These are phyloP conservation scores for Amaranthus palmeri DNA, from an alignment of 148 eudicot species.

Conservation along the genomic window DNA sequence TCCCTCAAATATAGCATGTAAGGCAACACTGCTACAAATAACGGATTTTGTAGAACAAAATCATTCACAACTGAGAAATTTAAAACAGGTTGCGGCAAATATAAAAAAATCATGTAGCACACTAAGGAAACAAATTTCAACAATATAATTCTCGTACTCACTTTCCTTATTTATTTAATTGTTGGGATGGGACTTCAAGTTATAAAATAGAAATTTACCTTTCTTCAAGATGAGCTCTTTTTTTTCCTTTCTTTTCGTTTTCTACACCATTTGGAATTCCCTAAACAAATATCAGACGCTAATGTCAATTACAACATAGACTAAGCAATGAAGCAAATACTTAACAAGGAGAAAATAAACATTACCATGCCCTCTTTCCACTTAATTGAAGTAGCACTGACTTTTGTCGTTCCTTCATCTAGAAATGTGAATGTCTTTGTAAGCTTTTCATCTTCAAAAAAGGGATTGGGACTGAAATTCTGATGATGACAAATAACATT, in stretches of 20 bases:
- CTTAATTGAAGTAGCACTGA: slow-evolving; percentile 73
- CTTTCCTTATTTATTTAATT: no score
- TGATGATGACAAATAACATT: slow-evolving; percentile 22
- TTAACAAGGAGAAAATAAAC: slow-evolving; percentile 7
- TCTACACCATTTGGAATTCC: slow-evolving; percentile 64
- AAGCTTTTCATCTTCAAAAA: slow-evolving; percentile 79
- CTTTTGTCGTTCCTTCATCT: slow-evolving; percentile 80
- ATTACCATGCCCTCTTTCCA: slow-evolving; percentile 97
- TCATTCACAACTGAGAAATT: no score
- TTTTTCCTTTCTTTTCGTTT: slow-evolving; percentile 75
- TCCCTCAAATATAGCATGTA: no score
- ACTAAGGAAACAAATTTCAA: no score
- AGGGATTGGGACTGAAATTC: slow-evolving; percentile 80
- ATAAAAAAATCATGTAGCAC: no score
- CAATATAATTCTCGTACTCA: no score
- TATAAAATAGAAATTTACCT: slow-evolving; percentile 42
- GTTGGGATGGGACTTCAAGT: no score
- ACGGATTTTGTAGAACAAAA: no score
- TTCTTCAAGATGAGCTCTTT: slow-evolving; percentile 71
- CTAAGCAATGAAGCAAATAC: not conserved
- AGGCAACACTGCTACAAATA: no score
- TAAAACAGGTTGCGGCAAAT: no score
- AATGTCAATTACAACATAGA: not conserved
- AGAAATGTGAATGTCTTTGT: slow-evolving; percentile 78
- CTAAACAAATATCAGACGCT: slow-evolving; percentile 27